phyloP scores from a whole-genome alignment of 148 eudicot species.

The Nyssa sinensis region DNA sequence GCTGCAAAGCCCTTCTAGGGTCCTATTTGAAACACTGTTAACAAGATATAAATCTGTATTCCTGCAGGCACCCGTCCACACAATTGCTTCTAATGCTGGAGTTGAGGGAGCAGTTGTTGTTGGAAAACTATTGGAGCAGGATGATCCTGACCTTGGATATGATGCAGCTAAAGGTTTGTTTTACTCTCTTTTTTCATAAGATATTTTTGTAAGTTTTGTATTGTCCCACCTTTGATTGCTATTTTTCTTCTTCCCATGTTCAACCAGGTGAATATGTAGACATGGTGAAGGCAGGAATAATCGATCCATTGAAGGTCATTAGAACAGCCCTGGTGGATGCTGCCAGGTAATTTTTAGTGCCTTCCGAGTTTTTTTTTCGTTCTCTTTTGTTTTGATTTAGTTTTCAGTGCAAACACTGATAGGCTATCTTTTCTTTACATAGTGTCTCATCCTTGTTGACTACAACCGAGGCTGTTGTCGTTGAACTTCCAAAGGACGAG shows the following conservation, averaged over 20 bases:
- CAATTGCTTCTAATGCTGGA: conserved; percentile 90
- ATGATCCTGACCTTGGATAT: conserved; percentile 78
- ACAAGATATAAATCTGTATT: no score
- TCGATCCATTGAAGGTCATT: conserved; percentile 87
- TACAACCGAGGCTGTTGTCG: conserved; percentile 41
- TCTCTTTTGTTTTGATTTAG: background rate
- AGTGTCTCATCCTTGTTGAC: conserved; percentile 44
- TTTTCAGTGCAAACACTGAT: background rate
- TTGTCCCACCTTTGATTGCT: background rate
- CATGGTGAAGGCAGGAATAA: conserved; percentile 87
- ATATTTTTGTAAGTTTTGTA: no score
- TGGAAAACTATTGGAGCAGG: conserved; percentile 82
- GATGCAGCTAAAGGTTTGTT: conserved; percentile 87
- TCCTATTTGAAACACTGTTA: no score
- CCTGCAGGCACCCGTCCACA: conserved; percentile 63
- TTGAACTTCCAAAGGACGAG: conserved; percentile 35
- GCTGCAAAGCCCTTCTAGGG: no score
- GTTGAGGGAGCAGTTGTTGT: conserved; percentile 90
- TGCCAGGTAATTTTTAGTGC: conserved; percentile 51
- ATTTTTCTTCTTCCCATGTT: background rate
- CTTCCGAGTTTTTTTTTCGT: background rate
- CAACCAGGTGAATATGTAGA: conserved; percentile 81
- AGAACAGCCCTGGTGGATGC: conserved; percentile 84
- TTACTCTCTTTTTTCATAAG: background rate
- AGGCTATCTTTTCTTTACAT: background rate